Evolutionary conservation across 2,329 filamentous ascomycete genomes (phyloP).

Genomic region (Monilinia vaccinii-corymbosi): DNA sequence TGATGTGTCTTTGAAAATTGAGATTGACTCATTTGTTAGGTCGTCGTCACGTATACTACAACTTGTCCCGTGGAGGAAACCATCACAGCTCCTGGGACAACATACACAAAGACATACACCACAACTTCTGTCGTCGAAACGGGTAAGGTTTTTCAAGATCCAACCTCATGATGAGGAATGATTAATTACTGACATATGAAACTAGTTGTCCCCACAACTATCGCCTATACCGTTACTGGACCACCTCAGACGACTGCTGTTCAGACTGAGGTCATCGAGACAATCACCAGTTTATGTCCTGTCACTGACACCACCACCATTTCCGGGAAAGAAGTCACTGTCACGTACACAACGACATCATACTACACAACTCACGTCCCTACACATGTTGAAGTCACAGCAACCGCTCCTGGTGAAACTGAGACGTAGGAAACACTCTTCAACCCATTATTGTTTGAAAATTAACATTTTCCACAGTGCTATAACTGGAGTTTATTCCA

Average conservation of each 20-base stretch:
- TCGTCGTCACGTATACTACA: slow-evolving; percentile 10
- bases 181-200: neutral
- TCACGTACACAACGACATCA: slow-evolving; percentile 4
- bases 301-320: slow-evolving; percentile 14
- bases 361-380: neutral
- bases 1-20: neutral
- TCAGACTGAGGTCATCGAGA: neutral
- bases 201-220: slow-evolving; percentile 14
- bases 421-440: neutral
- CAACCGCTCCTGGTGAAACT: neutral
- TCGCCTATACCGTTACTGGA: slow-evolving; percentile 7
- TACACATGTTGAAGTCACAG: neutral
- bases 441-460: neutral
- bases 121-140: slow-evolving; percentile 34
- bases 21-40: slow-evolving; percentile 1
- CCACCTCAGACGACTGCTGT: neutral
- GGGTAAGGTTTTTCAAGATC: slow-evolving; percentile 13
- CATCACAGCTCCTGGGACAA: slow-evolving; percentile 25
- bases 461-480: slow-evolving; percentile 1
- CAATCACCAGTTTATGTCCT: slow-evolving; percentile 29
- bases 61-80: neutral
- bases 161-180: neutral
- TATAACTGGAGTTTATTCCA: neutral
- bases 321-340: neutral
- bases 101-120: slow-evolving; percentile 35